Conservation (phyloP, 495 filamentous ascomycete species). For the Apiosordaria backusii region DNA sequence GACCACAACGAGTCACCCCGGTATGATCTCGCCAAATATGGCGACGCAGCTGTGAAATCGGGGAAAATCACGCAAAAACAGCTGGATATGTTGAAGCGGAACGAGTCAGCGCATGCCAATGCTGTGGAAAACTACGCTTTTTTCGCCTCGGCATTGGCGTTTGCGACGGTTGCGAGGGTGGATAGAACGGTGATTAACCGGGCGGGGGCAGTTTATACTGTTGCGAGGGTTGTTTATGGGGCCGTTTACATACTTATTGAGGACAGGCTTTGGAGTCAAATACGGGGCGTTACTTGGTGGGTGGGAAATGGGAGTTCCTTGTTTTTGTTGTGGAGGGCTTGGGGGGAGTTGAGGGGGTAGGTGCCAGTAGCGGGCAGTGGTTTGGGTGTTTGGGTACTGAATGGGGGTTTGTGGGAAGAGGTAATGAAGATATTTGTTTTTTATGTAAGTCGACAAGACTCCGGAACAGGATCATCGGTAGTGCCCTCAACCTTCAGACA, state of each 20-base stretch:
- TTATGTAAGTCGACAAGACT: too few species aligned
- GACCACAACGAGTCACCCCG: conserved; percentile 52
- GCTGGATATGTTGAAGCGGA: conserved; percentile 45
- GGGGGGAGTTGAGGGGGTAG: too few species aligned
- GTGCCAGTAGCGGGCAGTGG: too few species aligned
- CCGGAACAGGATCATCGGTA: too few species aligned
- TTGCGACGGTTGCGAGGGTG: conserved; percentile 34
- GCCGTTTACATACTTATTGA: conserved; percentile 43
- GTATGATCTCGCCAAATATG: conserved; percentile 49
- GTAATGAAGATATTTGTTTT: too few species aligned
- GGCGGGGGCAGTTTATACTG: conserved; percentile 44
- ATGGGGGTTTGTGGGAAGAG: too few species aligned
- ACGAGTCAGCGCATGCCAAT: conserved; percentile 49
- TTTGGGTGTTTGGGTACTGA: too few species aligned
- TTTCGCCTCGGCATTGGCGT: conserved; percentile 42
- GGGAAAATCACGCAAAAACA: conserved; percentile 47
- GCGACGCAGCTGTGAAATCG: conserved; percentile 45
- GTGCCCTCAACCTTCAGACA: too few species aligned
- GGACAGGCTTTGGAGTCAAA: conserved; percentile 30
- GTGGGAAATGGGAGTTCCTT: conserved; percentile 44
- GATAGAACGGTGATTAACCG: conserved; percentile 39
- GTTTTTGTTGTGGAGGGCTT: conserved; percentile 29
- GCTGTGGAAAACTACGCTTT: conserved; percentile 47
- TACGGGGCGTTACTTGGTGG: conserved; percentile 48
- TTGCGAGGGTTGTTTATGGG: conserved; percentile 40